Conservation (phyloP, 257 asterid species). For the Voacanga thouarsii region DNA sequence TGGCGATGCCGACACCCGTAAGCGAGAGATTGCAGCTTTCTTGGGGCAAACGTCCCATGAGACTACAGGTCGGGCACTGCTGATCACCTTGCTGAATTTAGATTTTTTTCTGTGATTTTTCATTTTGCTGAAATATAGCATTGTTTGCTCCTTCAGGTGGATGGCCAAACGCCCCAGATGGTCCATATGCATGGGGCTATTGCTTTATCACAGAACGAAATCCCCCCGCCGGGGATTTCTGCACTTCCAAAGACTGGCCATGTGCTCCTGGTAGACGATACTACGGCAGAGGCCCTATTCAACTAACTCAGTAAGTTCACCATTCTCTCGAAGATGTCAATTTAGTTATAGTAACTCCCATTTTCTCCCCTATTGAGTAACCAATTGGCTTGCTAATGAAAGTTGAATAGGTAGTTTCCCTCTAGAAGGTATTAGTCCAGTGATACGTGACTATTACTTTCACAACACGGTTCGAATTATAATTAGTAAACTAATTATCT, state of each 20-base stretch:
- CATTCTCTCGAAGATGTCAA: background rate
- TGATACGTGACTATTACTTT: no score
- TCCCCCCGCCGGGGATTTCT: slow-evolving; percentile 15
- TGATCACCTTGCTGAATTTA: background rate
- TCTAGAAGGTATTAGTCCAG: no score
- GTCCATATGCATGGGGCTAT: slow-evolving; percentile 31
- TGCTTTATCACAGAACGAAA: slow-evolving; percentile 19
- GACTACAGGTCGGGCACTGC: slow-evolving; percentile 15
- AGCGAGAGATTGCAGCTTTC: slow-evolving; percentile 22
- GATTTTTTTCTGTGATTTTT: background rate
- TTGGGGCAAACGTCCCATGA: slow-evolving; percentile 27
- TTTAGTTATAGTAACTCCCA: background rate
- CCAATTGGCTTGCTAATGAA: no score
- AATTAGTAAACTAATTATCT: no score
- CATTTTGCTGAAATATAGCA: background rate
- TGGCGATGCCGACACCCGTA: slow-evolving; percentile 13
- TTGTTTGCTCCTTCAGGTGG: slow-evolving; percentile 19
- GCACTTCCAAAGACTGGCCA: slow-evolving; percentile 16
- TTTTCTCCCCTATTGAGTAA: no score
- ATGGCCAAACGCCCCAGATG: slow-evolving; percentile 21
- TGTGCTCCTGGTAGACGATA: slow-evolving; percentile 24
- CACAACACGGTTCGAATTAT: no score
- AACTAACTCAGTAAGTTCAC: slow-evolving; percentile 28
- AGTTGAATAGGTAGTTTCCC: no score
- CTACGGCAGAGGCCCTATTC: slow-evolving; percentile 28